Base-by-base conservation (phyloP, 305 asterid species). In the Fraxinus sp. region DNA sequence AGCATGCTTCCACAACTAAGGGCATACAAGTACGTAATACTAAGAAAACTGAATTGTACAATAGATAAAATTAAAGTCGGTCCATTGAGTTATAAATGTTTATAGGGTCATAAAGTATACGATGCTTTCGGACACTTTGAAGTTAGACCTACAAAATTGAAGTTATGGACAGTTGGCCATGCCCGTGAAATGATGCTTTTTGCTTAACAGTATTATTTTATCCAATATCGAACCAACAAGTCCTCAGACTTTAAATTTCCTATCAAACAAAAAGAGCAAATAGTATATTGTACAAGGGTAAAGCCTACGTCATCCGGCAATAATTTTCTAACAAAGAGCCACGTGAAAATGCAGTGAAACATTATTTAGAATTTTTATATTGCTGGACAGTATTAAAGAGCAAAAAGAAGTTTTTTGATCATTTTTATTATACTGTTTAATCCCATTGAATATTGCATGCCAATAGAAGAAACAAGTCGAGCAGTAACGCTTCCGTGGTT, bases 141-240 rank as follows among this genome's bases (percentile, higher is more conserved):
- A 18, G 11, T 7, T 14, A 36, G 57, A 75, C 43, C 26, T 75
- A 7, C 13, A 7, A 24, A 7, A 1, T 14, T 7, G 22, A 28
- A 72, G 46, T 30, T 37, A 37, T 75, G 33, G 16, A 75, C 79
- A 75, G 33, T 46, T 39, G 64, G 18, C 3, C 68, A 76, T 20
- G 36, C 79, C 79, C 79, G 79, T 76, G 79, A 76, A 76, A 39
- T 11, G 79, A 76, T 14, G 26, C 66, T 41, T 22, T 55, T 9
- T 75, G 55, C 57, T 18, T 0, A 36, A 16, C 55, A 36, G 16
- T 37, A 20, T 36, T n/a, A 75, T 2, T 75, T 46, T 75, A 16
- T 46, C 55, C 13, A 16, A 57, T 57, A 57, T 57, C 68, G 18
- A 6, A 57, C 68, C 28, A 57, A 5, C 26, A 57, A 16, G 22